phyloP scores from a whole-genome alignment of 768 basidiomycete genomes.

The Kwoniella sp. region DNA sequence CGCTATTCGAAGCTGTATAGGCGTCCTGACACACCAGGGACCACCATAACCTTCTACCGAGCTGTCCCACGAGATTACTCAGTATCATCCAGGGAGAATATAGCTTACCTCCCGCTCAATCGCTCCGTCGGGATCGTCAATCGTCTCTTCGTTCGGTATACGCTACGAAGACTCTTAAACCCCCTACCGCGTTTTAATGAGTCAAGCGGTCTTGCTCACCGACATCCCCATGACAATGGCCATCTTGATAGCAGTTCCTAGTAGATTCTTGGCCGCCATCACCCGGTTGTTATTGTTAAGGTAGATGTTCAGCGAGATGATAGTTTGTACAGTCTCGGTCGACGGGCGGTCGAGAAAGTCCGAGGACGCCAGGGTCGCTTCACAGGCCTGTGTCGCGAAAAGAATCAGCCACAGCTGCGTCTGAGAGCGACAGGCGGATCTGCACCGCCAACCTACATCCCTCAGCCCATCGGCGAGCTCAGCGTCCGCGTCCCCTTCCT shows the following conservation, averaged over 20 bases:
- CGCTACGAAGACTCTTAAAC: no score
- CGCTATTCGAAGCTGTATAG: conserved; percentile 18
- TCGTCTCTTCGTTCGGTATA: conserved; percentile 2
- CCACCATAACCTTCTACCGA: conserved; percentile 19
- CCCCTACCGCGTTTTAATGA: no score
- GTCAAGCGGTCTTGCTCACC: conserved; percentile 2
- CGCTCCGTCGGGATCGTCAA: background rate
- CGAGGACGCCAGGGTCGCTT: conserved; percentile 14
- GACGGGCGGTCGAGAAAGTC: conserved; percentile 18
- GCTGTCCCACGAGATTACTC: background rate
- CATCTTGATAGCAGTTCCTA: conserved; percentile 21
- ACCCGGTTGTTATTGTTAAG: conserved; percentile 20
- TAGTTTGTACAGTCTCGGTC: conserved; percentile 19
- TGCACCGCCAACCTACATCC: no score
- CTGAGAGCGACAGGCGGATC: no score
- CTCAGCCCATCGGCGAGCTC: no score
- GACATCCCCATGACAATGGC: conserved; percentile 14
- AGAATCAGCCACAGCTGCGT: no score
- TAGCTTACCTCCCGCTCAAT: conserved; percentile 13
- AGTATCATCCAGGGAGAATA: background rate
- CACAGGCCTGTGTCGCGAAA: no score
- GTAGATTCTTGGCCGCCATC: conserved; percentile 7
- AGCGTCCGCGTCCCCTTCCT: conserved; percentile 3
- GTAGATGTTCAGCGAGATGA: conserved; percentile 21
- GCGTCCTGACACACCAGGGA: conserved; percentile 19